Conservation (phyloP, 1,284 basidiomycete genomes). For the Rhizopogon hawkerae region DNA sequence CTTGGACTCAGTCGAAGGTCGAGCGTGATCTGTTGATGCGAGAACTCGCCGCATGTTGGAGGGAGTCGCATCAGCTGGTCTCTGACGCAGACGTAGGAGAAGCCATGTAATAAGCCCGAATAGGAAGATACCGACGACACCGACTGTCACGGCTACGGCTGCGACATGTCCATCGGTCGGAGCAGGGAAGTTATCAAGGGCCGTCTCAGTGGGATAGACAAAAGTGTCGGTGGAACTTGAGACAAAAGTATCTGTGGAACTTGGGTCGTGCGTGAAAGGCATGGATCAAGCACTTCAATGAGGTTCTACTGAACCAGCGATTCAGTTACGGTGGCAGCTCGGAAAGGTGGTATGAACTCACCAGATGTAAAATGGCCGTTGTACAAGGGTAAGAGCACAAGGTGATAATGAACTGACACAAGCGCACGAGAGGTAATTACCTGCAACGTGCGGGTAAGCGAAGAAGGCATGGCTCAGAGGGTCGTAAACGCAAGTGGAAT, state of each 20-base stretch:
- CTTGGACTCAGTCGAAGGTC: constrained; percentile 21
- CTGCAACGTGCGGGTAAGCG: not conserved
- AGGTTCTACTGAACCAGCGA: not conserved
- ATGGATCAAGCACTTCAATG: constrained; percentile 2
- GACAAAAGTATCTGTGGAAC: constrained; percentile 8
- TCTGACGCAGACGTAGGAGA: constrained; percentile 19
- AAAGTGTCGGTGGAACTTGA: constrained; percentile 7
- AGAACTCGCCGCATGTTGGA: constrained; percentile 8
- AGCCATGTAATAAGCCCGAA: constrained; percentile 20
- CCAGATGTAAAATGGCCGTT: not conserved
- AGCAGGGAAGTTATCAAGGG: constrained; percentile 9
- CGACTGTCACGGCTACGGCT: constrained; percentile 20
- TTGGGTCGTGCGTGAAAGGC: constrained; percentile 8
- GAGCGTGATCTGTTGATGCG: constrained; percentile 11
- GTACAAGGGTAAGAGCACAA: not conserved
- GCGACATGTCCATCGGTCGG: constrained; percentile 16
- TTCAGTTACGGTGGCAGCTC: not conserved
- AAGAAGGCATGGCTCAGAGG: not conserved
- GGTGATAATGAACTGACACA: not conserved
- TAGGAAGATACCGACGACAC: constrained; percentile 21
- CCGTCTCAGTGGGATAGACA: constrained; percentile 2
- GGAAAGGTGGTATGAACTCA: not conserved
- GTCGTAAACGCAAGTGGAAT: not conserved
- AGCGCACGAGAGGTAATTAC: not conserved
- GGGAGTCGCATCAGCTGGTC: not conserved